Evolutionary conservation across 129 eudicot species (phyloP).

Genomic region (carrot (Daucus carota)): DH1_v3.0 NC_030386.2:39240001-39240500

Average conservation of each 20-base stretch:
- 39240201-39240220: background rate
- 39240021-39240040: too few species aligned
- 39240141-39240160: too few species aligned
- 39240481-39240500: slow-evolving; percentile 76
- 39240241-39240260: slow-evolving; percentile 36
- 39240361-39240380: slow-evolving; percentile 85
- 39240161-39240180: background rate
- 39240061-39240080: too few species aligned
- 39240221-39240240: slow-evolving; percentile 33
- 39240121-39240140: too few species aligned
- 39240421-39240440: slow-evolving; percentile 75
- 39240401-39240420: slow-evolving; percentile 69
- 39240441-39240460: slow-evolving; percentile 77
- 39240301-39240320: slow-evolving; percentile 35
- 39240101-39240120: too few species aligned
- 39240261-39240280: slow-evolving; percentile 36
- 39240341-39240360: slow-evolving; percentile 76
- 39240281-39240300: slow-evolving; percentile 44
- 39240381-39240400: slow-evolving; percentile 69
- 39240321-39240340: slow-evolving; percentile 82
- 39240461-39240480: slow-evolving; percentile 67
- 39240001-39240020: too few species aligned
- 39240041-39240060: too few species aligned
- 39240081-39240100: too few species aligned
- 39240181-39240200: background rate